Evolutionary conservation across 768 basidiomycete genomes (phyloP), one percentile per base, ranked within the genome.

Genomic region (Lyophyllum decastes): DNA sequence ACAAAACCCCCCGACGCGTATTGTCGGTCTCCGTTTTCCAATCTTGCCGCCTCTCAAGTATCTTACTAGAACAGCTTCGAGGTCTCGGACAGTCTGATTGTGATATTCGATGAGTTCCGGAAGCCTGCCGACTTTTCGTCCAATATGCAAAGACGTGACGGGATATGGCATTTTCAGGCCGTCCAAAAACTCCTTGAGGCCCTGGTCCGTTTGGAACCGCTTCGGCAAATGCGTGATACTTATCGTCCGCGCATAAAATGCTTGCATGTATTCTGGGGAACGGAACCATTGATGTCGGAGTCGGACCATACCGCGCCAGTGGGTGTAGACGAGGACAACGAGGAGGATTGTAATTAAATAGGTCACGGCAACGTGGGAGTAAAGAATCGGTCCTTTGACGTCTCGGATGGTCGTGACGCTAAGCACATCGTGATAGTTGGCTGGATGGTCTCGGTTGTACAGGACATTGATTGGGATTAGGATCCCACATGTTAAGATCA

Each of bases 231-330:
- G 81, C n/a, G 81, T 85, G 62, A 95, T 81, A 72, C 92, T 85
- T 50, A 98, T 81, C 0, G 95, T 96, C 35, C 96, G 84, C 0
- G 94, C 92, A 68, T 96, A 94, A 78, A 98, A 95, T 0, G 89
- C 89, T 57, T 88, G 80, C 51, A 87, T 79, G 72, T 96, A 95
- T 65, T 91, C 90, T 16, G 90, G 87, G 1, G 90, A 91, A 60
- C 89, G 86, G 78, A 94, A 98, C 90, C 92, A 98, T 34, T 80
- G 76, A 61, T 82, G 80, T 3, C 95, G 89, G 0, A 98, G 84
- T 33, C 73, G 74, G 46, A 96, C 77, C 82, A 98, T 91, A 40
- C 76, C 74, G 48, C 72, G 77, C 92, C 90, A 94, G 69, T 94
- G 84, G 40, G 75, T 62, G 75, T 87, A 89, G 49, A 91, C 82